phyloP scores from a whole-genome alignment of 805 yeast genomes.

The Torulaspora franciscae region DNA sequence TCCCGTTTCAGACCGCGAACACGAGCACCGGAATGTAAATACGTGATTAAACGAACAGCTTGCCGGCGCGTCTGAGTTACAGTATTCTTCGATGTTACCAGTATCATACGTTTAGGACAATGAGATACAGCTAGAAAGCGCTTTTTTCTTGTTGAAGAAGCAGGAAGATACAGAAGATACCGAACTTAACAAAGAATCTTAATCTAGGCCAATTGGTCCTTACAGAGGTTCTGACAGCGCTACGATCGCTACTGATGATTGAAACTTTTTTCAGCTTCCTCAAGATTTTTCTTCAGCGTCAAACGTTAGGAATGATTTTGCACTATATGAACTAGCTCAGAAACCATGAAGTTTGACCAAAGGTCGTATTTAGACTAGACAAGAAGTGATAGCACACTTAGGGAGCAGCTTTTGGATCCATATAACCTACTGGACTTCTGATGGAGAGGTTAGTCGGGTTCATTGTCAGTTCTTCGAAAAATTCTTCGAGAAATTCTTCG shows the following conservation, averaged over 20 bases:
- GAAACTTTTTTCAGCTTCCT: conserved; percentile 2
- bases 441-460: too few relatives aligned
- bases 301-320: conserved; percentile 2
- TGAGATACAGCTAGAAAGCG: not conserved
- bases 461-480: too few relatives aligned
- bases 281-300: not conserved
- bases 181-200: not conserved
- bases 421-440: too few relatives aligned
- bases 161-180: not conserved
- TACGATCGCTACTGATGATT: not conserved
- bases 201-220: not conserved
- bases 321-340: not conserved
- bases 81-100: conserved; percentile 4
- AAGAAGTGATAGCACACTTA: too few relatives aligned
- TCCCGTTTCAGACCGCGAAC: conserved; percentile 69
- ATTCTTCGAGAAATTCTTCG: too few relatives aligned
- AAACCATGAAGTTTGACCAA: not conserved
- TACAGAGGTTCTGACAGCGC: not conserved
- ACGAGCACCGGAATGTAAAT: conserved; percentile 45
- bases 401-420: too few relatives aligned
- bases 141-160: not conserved
- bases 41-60: conserved; percentile 34
- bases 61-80: conserved; percentile 5
- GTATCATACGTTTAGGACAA: conserved; percentile 1
- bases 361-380: too few relatives aligned